phyloP scores from a whole-genome alignment of 352 stramenopile species.

The Pythium folliculosum region DNA sequence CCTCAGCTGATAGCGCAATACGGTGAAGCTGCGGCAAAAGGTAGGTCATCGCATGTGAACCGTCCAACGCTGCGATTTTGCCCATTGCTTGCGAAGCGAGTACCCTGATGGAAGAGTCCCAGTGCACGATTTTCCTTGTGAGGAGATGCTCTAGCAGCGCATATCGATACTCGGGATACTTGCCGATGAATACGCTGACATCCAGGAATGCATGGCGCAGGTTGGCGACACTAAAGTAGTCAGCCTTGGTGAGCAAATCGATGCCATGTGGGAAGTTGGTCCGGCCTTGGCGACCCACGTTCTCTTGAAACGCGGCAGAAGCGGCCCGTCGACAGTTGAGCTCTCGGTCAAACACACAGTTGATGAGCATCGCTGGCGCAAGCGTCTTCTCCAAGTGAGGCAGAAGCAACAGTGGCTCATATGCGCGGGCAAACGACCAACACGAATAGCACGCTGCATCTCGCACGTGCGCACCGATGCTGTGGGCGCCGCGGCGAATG shows the following conservation, averaged over 20 bases:
- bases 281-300: conserved; percentile 87
- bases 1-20: conserved; percentile 73
- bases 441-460: conserved; percentile 98
- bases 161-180: conserved; percentile 89
- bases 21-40: conserved; percentile 88
- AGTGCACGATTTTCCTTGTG: conserved; percentile 93
- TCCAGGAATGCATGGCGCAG: conserved; percentile 91
- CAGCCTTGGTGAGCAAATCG: conserved; percentile 94
- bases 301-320: conserved; percentile 97
- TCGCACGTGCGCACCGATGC: conserved; percentile 96
- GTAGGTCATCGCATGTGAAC: conserved; percentile 54
- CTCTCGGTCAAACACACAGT: conserved; percentile 97
- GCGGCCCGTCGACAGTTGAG: conserved; percentile 98
- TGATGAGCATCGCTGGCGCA: conserved; percentile 92
- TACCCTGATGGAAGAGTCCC: conserved; percentile 92
- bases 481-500: conserved; percentile 92
- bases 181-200: conserved; percentile 91
- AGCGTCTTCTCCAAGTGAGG: conserved; percentile 90
- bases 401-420: conserved; percentile 89
- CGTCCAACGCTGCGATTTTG: conserved; percentile 85
- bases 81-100: conserved; percentile 88
- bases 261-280: conserved; percentile 97
- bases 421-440: conserved; percentile 97
- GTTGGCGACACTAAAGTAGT: conserved; percentile 97
- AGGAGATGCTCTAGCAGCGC: conserved; percentile 83